Base-by-base conservation (phyloP, 495 filamentous ascomycete species). In the Letharia lupina region DNA sequence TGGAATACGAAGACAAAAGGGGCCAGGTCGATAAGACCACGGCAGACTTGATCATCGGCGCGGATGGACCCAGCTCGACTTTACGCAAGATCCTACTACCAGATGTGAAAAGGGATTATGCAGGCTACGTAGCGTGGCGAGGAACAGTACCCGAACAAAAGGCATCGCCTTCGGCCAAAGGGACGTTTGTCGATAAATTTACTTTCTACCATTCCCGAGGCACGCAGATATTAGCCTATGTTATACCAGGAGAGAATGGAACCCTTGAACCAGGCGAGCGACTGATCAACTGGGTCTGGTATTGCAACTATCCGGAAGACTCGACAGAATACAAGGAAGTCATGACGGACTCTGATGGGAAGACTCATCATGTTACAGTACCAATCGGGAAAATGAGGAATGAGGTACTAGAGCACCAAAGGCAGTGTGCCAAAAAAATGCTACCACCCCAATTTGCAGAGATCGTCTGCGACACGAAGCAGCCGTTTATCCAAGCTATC, bases 241-340 rank as follows among this genome's bases (percentile, higher is more conserved):
- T 81, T 5, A 60, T 60, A 9, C 56, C 83, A 0, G 83, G 81
- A 2, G 65, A 74, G 20, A 72, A 82, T 60, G 80, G 82, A 10
- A 76, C 76, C 7, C 74, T 82, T 12, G 73, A 79, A 50, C 73
- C 74, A 0, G 82, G 79, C 16, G 62, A 79, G 18, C 76, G 82
- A 3, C 76, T 82, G 11, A 75, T 84, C 52, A 87, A 85, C 68
- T 83, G 79, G 65, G 83, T 86, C 58, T 87, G 81, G 73, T 87
- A 86, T 69, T 75, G 74, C 62, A 85, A 84, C 64, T 84, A 80
- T 66, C 73, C 78, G 11, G 75, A 75, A 52, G 73, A 72, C 18
- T 81, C 78, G 0, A 52, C 73, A 11, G 81, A 80, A 58, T 70
- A 81, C 41, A 76, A 79, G 39, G 75, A 77, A 61, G 75, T 86